These are phyloP conservation scores for Entelexis sorbosivorans DNA, from an alignment of 1,139 yeast species.

Conservation along the genomic window DNA sequence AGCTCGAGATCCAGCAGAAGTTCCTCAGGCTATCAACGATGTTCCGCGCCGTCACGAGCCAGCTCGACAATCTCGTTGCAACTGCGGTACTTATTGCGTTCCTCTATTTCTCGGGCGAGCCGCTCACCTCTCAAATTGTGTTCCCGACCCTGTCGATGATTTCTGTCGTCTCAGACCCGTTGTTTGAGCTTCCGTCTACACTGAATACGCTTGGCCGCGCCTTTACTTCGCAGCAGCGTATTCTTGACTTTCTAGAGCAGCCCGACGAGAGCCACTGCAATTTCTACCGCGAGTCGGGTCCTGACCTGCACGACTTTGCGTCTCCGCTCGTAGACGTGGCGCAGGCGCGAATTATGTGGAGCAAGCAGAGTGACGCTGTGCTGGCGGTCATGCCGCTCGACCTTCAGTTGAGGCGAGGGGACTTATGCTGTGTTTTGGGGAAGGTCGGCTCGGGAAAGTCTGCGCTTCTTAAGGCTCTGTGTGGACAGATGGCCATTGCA, in stretches of 20 bases:
- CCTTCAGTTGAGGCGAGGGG: constrained; percentile 48
- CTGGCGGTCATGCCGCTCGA: constrained; percentile 45
- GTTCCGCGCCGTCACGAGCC: constrained; percentile 30
- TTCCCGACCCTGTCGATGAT: constrained; percentile 60
- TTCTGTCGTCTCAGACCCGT: constrained; percentile 48
- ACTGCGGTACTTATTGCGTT: constrained; percentile 51
- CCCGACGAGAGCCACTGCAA: constrained; percentile 34
- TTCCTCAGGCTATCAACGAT: constrained; percentile 26
- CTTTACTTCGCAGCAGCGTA: constrained; percentile 48
- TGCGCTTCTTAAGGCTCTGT: constrained; percentile 48
- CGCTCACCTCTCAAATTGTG: constrained; percentile 60
- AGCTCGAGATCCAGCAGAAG: constrained; percentile 44
- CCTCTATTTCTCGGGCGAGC: constrained; percentile 44
- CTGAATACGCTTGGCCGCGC: constrained; percentile 45
- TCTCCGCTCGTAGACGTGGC: constrained; percentile 26
- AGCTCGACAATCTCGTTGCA: constrained; percentile 56
- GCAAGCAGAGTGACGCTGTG: constrained; percentile 34
- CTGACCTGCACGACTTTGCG: background rate
- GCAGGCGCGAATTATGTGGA: constrained; percentile 35
- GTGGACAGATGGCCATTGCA: constrained; percentile 51
- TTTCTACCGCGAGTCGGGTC: constrained; percentile 4
- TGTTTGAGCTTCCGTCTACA: constrained; percentile 38
- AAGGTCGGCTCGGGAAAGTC: constrained; percentile 77
- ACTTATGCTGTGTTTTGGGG: constrained; percentile 65
- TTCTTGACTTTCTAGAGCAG: constrained; percentile 41